Evolutionary conservation across 2,329 filamentous ascomycete genomes (phyloP), one percentile per base, ranked within the genome.

Genomic region (Fusarium brachygibbosum): DNA sequence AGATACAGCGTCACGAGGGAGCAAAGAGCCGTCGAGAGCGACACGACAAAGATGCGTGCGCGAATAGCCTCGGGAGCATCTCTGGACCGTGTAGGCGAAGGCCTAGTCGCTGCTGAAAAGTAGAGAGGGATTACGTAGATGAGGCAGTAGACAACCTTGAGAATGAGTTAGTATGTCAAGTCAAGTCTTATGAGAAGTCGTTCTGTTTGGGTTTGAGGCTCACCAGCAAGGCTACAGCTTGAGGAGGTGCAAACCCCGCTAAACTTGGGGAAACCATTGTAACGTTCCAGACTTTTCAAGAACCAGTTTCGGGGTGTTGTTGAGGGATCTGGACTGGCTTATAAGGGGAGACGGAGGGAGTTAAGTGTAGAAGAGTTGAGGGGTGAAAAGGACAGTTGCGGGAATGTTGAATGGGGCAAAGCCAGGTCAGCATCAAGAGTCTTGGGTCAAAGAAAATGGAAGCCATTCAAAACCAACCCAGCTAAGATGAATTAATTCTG

Each of bases 71-170:
- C 91, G 12, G 94, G 93, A 29, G 93, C 91, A 87, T 98, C 94
- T 76, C 96, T 90, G 64, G 92, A 93, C 29, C 97, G 87, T 56
- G 86, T 88, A 28, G 88, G 86, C 10, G 93, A 96, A 9, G 94
- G 94, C 53, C 94, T 89, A 7, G 95, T 97, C 21, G 88, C 86
- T 6, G 88, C 80, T 21, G 91, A 96, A 68, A 95, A 84, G 83
- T 99, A 98, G 80, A 98, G 93, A 25, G 96, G 95, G 5, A 92
- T 83, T 74, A 99, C 93, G 82, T 98, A 99, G 82, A 93, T 82
- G 72, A 94, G 79, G n/a, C 93, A 97, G 81, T 97, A 97, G 66
- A 90, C 80, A 66, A 94, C 82, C 93, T 77, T 53, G 48, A 31
- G 51, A 50, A 40, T 38, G 29, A 51, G 53, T 70, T 41, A 68